phyloP scores from a whole-genome alignment of 2,329 filamentous ascomycete species.

The Teratosphaeria pseudoeucalypti region DNA sequence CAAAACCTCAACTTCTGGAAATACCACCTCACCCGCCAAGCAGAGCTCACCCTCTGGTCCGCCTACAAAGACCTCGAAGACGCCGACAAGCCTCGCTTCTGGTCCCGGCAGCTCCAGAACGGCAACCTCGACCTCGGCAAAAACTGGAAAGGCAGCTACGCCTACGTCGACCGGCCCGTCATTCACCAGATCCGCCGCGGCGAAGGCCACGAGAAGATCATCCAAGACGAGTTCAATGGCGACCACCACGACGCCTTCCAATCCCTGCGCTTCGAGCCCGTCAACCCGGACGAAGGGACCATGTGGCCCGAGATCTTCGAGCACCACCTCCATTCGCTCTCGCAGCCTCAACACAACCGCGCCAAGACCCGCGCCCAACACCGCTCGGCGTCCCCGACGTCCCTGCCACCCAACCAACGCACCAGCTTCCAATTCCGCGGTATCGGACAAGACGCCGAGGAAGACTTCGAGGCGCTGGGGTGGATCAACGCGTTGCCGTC shows the following conservation, averaged over 20 bases:
- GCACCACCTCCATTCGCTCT: slow-evolving; percentile 27
- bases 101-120: slow-evolving; percentile 9
- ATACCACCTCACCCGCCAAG: slow-evolving; percentile 35
- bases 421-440: slow-evolving; percentile 28
- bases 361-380: slow-evolving; percentile 26
- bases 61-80: slow-evolving; percentile 27
- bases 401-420: slow-evolving; percentile 2
- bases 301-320: slow-evolving; percentile 34
- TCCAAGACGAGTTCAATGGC: slow-evolving; percentile 24
- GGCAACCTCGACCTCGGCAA: slow-evolving; percentile 22
- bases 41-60: slow-evolving; percentile 28
- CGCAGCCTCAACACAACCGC: slow-evolving; percentile 8
- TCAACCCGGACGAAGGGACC: slow-evolving; percentile 10
- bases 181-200: slow-evolving; percentile 18
- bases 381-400: slow-evolving; percentile 5
- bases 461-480: slow-evolving; percentile 29
- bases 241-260: slow-evolving; percentile 23
- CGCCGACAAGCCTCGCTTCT: slow-evolving; percentile 31
- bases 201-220: slow-evolving; percentile 4
- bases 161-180: slow-evolving; percentile 27
- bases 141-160: slow-evolving; percentile 43
- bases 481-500: slow-evolving; percentile 41
- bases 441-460: slow-evolving; percentile 27
- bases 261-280: slow-evolving; percentile 16
- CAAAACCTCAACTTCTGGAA: slow-evolving; percentile 45